These are phyloP conservation scores for Phlyctochytrium bullatum DNA, from an alignment of 192 early-diverging fungal genomes.

Conservation along the genomic window DNA sequence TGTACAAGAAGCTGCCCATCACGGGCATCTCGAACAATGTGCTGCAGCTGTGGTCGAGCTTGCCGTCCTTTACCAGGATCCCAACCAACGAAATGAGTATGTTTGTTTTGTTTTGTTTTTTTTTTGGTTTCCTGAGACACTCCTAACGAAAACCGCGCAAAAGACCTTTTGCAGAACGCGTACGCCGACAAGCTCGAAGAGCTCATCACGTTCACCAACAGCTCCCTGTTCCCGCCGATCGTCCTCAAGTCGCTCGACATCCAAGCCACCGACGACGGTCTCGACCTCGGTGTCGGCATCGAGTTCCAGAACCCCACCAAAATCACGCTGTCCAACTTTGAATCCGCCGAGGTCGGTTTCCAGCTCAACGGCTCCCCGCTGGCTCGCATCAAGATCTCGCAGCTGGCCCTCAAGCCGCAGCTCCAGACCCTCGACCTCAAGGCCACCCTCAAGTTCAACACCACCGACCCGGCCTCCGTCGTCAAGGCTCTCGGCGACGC, in stretches of 20 bases:
- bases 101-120: slow-evolving; percentile 11
- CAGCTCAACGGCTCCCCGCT: slow-evolving; percentile 25
- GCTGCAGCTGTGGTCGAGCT: slow-evolving; percentile 15
- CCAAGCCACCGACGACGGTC: slow-evolving; percentile 30
- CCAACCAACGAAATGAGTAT: slow-evolving; percentile 21
- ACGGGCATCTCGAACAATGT: slow-evolving; percentile 1
- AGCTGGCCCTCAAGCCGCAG: slow-evolving; percentile 21
- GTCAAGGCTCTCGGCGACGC: slow-evolving; percentile 24
- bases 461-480: slow-evolving; percentile 15
- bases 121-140: not conserved
- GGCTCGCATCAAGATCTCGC: slow-evolving; percentile 19
- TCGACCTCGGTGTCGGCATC: slow-evolving; percentile 19
- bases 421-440: slow-evolving; percentile 31
- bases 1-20: slow-evolving; percentile 23
- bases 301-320: slow-evolving; percentile 37
- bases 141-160: slow-evolving; percentile 2
- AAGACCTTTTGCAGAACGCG: not conserved
- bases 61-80: slow-evolving; percentile 18
- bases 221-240: slow-evolving; percentile 1
- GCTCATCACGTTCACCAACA: slow-evolving; percentile 19
- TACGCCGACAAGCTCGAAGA: slow-evolving; percentile 18
- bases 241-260: slow-evolving; percentile 19
- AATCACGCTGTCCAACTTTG: slow-evolving; percentile 26
- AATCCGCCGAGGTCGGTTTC: slow-evolving; percentile 23
- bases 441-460: slow-evolving; percentile 30